Evolutionary conservation across 2,329 filamentous ascomycete genomes (phyloP), one percentile per base, ranked within the genome.

Genomic region (Aspergillus bombycis): DNA sequence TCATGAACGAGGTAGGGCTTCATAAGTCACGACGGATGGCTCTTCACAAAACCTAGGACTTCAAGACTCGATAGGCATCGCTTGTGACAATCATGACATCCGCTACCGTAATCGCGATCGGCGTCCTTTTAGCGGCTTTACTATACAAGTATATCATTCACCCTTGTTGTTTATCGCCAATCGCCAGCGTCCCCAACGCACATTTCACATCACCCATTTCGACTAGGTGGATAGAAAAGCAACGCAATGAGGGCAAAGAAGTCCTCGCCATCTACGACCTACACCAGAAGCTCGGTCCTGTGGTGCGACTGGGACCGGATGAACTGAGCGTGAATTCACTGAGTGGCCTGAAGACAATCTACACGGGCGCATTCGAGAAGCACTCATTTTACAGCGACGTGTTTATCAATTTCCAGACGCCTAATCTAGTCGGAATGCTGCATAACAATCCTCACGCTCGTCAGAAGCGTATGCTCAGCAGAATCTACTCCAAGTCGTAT

Each of bases 401-500:
- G 30, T 92, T 92, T 76, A 77, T 84, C 57, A 91, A 90, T 67
- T 91, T 88, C 59, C 79, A 81, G n/a, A 77, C 81, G 12, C 79
- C 81, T 32, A 88, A 89, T 69, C 88, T 91, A 81, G 92, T 94
- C 75, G 89, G 89, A 1, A 86, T 86, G 23, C 76, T 81, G 5
- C 74, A 80, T 19, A 84, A 85, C 26, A 85, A 82, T 38, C 78
- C 83, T 1, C 91, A 94, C 73, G 88, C 89, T 0, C 77, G 81
- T 9, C 81, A 90, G 50, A 93, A 93, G 73, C 85, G 90, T 21
- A 89, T 92, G 85, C 79, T 94, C 28, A 89, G 88, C 61, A 86
- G 91, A 67, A 84, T 90, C 58, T 94, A 93, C 78, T 91, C 90
- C 58, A 94, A 93, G 73, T 91, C 89, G 0, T 86, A 81, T 56